These are phyloP conservation scores for Leishmania braziliensis DNA, from an alignment of 208 protist genomes.

Conservation along the genomic window DNA sequence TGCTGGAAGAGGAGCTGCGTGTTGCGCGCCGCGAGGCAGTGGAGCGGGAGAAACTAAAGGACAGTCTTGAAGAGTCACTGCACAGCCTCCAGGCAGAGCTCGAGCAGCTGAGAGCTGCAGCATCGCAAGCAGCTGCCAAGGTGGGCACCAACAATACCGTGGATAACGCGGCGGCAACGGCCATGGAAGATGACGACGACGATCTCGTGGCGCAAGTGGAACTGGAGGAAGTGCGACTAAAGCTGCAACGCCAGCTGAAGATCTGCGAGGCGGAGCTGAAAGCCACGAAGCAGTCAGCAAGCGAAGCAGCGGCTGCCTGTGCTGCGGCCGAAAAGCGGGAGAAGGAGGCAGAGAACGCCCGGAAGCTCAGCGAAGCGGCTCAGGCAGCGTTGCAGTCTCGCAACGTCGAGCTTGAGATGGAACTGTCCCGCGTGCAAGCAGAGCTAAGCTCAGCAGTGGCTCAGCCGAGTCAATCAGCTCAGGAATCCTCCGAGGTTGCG, in stretches of 20 bases:
- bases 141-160: neutral
- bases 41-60: neutral
- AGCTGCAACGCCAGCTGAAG: slow-evolving; percentile 8
- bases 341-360: neutral
- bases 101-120: neutral
- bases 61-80: slow-evolving; percentile 1
- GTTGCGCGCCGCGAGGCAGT: neutral
- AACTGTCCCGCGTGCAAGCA: neutral
- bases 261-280: slow-evolving; percentile 17
- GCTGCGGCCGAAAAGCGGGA: slow-evolving; percentile 9
- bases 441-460: neutral
- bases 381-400: slow-evolving; percentile 1
- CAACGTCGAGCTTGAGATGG: slow-evolving; percentile 9
- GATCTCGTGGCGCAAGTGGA: slow-evolving; percentile 22
- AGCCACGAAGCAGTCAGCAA: neutral
- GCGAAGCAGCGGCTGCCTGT: neutral
- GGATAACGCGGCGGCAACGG: neutral
- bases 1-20: slow-evolving; percentile 7
- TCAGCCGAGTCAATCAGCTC: neutral
- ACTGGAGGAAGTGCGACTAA: slow-evolving; percentile 17
- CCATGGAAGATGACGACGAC: slow-evolving; percentile 7
- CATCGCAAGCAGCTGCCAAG: neutral
- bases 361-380: slow-evolving; percentile 2
- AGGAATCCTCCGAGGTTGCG: neutral
- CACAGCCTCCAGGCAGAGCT: slow-evolving; percentile 1